These are phyloP conservation scores for Phylloporus sp. DNA, from an alignment of 768 basidiomycete species.

Conservation along the genomic window DNA sequence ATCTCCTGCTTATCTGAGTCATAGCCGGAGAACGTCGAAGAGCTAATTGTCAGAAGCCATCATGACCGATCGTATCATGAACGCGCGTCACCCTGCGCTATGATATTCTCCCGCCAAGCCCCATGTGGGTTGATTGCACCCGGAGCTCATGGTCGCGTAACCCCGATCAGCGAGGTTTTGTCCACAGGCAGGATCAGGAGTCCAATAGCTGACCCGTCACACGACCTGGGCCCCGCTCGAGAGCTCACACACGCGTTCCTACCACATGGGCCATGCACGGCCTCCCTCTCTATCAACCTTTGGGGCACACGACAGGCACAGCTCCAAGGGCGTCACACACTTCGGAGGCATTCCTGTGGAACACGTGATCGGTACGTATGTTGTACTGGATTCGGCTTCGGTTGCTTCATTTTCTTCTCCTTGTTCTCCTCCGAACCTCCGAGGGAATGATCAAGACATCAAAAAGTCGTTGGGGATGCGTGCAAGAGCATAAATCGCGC, in stretches of 20 bases:
- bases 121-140: neutral
- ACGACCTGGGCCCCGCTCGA: neutral
- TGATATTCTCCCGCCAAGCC: neutral
- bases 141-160: neutral
- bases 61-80: neutral
- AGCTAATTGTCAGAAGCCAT: constrained; percentile 10
- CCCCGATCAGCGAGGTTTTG: constrained; percentile 1
- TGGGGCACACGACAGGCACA: constrained; percentile 1
- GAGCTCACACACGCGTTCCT: constrained; percentile 5
- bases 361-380: constrained; percentile 9
- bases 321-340: constrained; percentile 5
- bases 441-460: constrained; percentile 13
- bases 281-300: neutral
- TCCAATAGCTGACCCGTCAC: neutral
- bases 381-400: neutral
- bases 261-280: constrained; percentile 7
- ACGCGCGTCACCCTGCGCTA: neutral
- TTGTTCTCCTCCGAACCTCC: constrained; percentile 16
- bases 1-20: neutral
- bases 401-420: neutral
- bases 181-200: constrained; percentile 3
- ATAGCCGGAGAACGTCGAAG: constrained; percentile 5
- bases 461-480: neutral
- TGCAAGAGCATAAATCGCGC: neutral
- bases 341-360: neutral